phyloP scores from a whole-genome alignment of 176 grass and related monocot genomes.

The Olyra latifolia region DNA sequence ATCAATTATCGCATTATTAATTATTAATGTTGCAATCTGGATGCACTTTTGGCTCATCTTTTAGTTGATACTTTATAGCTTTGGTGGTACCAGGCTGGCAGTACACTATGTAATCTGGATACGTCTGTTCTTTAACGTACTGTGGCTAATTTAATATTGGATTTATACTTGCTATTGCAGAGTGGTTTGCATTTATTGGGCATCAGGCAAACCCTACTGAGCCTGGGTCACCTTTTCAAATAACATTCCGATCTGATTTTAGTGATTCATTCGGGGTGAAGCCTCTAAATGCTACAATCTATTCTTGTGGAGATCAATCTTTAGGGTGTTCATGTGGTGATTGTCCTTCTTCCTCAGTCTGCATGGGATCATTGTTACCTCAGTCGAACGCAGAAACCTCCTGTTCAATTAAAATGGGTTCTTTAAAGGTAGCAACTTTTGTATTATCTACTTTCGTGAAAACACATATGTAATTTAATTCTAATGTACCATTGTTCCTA shows the following conservation, averaged over 20 bases:
- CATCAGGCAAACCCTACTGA: slow-evolving; percentile 53
- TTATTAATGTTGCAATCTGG: slow-evolving; percentile 8
- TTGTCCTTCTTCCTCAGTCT: slow-evolving; percentile 83
- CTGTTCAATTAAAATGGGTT: slow-evolving; percentile 77
- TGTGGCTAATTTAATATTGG: slow-evolving; percentile 1
- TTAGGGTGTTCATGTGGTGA: slow-evolving; percentile 98
- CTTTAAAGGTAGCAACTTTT: slow-evolving; percentile 68
- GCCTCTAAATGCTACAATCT: slow-evolving; percentile 84
- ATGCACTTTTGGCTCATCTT: background rate
- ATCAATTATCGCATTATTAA: background rate
- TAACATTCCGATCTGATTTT: slow-evolving; percentile 68
- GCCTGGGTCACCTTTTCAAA: slow-evolving; percentile 80
- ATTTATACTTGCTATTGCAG: slow-evolving; percentile 55
- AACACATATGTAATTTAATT: slow-evolving; percentile 1
- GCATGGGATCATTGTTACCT: slow-evolving; percentile 47
- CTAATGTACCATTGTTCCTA: slow-evolving; percentile 12
- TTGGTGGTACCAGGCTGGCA: slow-evolving; percentile 15
- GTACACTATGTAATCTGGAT: slow-evolving; percentile 31
- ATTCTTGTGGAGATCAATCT: slow-evolving; percentile 94
- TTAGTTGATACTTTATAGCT: background rate
- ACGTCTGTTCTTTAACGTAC: slow-evolving; percentile 7
- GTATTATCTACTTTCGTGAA: slow-evolving; percentile 29
- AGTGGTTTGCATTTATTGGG: slow-evolving; percentile 89
- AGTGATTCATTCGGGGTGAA: slow-evolving; percentile 59
- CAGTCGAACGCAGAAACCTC: slow-evolving; percentile 44